These are phyloP conservation scores for Pseudocercospora eumusae DNA, from an alignment of 2,329 filamentous ascomycete species.

Conservation along the genomic window DNA sequence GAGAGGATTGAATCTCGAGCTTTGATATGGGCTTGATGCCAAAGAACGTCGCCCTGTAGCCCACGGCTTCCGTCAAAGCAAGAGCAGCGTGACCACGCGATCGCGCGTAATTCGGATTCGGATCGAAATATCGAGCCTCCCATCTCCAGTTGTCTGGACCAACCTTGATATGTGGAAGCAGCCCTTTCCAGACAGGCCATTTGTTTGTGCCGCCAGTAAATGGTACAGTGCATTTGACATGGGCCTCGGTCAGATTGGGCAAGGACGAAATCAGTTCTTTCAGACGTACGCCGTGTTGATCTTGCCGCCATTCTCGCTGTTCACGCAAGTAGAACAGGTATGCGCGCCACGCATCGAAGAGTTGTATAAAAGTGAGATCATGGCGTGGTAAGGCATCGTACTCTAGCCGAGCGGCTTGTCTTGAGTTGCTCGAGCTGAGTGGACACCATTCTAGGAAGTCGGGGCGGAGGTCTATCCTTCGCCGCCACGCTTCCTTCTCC, in stretches of 20 bases:
- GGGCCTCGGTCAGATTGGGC: conserved; percentile 26
- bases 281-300: conserved; percentile 19
- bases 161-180: conserved; percentile 21
- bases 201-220: conserved; percentile 21
- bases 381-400: conserved; percentile 26
- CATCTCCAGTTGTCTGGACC: conserved; percentile 22
- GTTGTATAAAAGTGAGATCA: conserved; percentile 20
- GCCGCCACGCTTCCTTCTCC: neutral
- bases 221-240: conserved; percentile 20
- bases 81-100: conserved; percentile 23
- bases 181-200: conserved; percentile 26
- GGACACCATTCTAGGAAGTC: neutral
- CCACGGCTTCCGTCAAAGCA: conserved; percentile 25
- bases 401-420: conserved; percentile 18
- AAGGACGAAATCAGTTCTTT: conserved; percentile 27
- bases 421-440: neutral
- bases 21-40: conserved; percentile 20
- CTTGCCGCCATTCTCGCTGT: conserved; percentile 24
- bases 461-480: conserved; percentile 17
- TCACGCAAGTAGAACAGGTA: conserved; percentile 10
- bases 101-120: conserved; percentile 13
- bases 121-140: conserved; percentile 15
- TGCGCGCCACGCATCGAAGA: conserved; percentile 20
- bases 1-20: conserved; percentile 21
- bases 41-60: conserved; percentile 21